A percentile compares a stretch with the other conserved stretches of the same genome.
These are phyloP conservation scores for Nicotiana attenuata DNA, from an alignment of 257 asterid genomes.

Conservation along the genomic window DNA sequence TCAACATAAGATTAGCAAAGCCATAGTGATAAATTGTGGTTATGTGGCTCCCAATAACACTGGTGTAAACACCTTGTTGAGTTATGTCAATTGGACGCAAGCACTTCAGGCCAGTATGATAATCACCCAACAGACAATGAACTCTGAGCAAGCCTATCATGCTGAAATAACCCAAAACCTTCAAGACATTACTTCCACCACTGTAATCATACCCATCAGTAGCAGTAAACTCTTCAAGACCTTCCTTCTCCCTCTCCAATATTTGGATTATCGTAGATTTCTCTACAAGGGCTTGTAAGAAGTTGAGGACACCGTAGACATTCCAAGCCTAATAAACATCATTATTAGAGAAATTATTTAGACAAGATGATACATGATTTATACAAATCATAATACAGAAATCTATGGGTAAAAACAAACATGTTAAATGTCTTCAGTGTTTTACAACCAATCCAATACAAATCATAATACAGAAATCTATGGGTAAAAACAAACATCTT, in stretches of 20 bases:
- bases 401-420: background rate
- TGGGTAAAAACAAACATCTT: background rate
- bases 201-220: conserved; percentile 90
- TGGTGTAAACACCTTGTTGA: conserved; percentile 85
- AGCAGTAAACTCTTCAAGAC: conserved; percentile 84
- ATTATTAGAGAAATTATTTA: background rate
- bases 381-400: background rate
- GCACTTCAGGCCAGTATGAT: conserved; percentile 92
- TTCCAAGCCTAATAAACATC: conserved; percentile 71
- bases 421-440: background rate
- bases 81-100: conserved; percentile 76
- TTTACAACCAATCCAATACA: too few species aligned
- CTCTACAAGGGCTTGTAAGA: conserved; percentile 91
- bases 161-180: conserved; percentile 93
- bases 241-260: conserved; percentile 86
- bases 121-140: conserved; percentile 97
- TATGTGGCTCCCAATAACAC: conserved; percentile 92
- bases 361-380: background rate
- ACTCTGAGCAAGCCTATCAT: conserved; percentile 98
- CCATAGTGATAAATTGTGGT: conserved; percentile 88
- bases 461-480: background rate
- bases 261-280: conserved; percentile 79
- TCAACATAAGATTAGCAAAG: conserved; percentile 92
- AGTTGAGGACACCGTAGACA: conserved; percentile 93
- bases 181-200: conserved; percentile 98